phyloP scores from a whole-genome alignment of 495 filamentous ascomycete species.

The Cryomyces antarcticus region DNA sequence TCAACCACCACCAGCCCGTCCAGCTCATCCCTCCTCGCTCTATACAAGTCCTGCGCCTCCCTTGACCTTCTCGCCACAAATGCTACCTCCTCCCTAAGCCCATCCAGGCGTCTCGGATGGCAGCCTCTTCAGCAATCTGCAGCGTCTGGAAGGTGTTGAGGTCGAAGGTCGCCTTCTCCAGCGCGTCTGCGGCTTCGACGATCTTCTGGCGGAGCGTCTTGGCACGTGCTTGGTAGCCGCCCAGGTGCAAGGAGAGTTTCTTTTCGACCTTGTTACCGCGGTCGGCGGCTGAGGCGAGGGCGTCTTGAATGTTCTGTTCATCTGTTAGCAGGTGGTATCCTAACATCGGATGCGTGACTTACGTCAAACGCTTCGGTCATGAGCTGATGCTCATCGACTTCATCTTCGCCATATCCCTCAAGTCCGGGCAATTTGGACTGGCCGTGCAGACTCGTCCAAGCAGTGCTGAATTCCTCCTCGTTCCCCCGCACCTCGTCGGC shows the following conservation, averaged over 20 bases:
- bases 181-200: slow-evolving; percentile 51
- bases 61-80: slow-evolving; percentile 69
- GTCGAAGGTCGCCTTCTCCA: slow-evolving; percentile 50
- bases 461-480: slow-evolving; percentile 35
- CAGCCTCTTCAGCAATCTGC: slow-evolving; percentile 57
- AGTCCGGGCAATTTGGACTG: slow-evolving; percentile 47
- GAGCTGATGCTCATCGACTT: slow-evolving; percentile 39
- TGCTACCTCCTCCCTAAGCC: slow-evolving; percentile 58
- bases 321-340: slow-evolving; percentile 6
- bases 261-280: slow-evolving; percentile 75
- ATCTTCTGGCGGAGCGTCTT: slow-evolving; percentile 67
- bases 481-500: slow-evolving; percentile 33
- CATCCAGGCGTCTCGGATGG: slow-evolving; percentile 52
- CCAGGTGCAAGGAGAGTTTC: slow-evolving; percentile 71
- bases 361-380: slow-evolving; percentile 47
- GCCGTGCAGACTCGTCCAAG: slow-evolving; percentile 44
- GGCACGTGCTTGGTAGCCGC: slow-evolving; percentile 77
- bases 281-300: slow-evolving; percentile 50
- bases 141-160: slow-evolving; percentile 58
- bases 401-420: slow-evolving; percentile 52
- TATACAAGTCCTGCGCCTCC: slow-evolving; percentile 77
- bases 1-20: slow-evolving; percentile 28
- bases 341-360: slow-evolving; percentile 15
- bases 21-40: slow-evolving; percentile 55
- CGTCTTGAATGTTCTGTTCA: slow-evolving; percentile 45